Evolutionary conservation across 1,284 basidiomycete genomes (phyloP), one percentile per base, ranked within the genome.

Genomic region (Kwoniella shivajii): DNA sequence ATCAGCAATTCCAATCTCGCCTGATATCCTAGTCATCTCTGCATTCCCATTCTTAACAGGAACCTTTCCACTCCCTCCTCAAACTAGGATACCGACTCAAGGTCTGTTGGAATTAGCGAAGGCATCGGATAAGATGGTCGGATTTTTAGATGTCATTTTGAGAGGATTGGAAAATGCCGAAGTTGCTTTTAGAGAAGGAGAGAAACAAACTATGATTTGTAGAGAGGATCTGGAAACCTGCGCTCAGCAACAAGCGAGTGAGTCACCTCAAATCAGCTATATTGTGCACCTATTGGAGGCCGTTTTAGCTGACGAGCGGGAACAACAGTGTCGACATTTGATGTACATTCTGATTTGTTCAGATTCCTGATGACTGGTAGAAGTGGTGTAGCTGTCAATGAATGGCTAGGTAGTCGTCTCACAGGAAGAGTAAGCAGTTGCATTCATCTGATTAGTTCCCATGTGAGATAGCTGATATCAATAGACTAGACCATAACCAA

Each of bases 331-430:
- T 52, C 65, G 1, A 56, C 54, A 10, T 39, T 46, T 1, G 71
- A 74, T 18, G 69, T 72, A 1, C 70, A 75, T 56, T 69, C 73
- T 1, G 75, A 78, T 54, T 54, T 78, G 18, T 75, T 76, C 42
- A 50, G 67, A 5, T 64, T 73, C 33, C 62, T 78, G 30, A 67
- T 76, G 65, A 70, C 71, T 2, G 72, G 75, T 2, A 46, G 71
- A 29, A 59, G 67, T 34, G 64, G 68, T 1, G 55, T 68, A 1
- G 74, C 72, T 0, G 67, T 76, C 1, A 56, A 54, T 22, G 75
- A 76, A 46, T 78, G 74, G 73, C 56, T 78, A 13, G 76, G 76
- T 0, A 75, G 69, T 26, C 61, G 67, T 4, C 58, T 78, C 50
- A 74, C 75, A 1, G 69, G 70, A 24, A 59, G 72, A 34, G 74